phyloP scores from a whole-genome alignment of 2,329 filamentous ascomycete genomes.

The Colletotrichum noveboracense region DNA sequence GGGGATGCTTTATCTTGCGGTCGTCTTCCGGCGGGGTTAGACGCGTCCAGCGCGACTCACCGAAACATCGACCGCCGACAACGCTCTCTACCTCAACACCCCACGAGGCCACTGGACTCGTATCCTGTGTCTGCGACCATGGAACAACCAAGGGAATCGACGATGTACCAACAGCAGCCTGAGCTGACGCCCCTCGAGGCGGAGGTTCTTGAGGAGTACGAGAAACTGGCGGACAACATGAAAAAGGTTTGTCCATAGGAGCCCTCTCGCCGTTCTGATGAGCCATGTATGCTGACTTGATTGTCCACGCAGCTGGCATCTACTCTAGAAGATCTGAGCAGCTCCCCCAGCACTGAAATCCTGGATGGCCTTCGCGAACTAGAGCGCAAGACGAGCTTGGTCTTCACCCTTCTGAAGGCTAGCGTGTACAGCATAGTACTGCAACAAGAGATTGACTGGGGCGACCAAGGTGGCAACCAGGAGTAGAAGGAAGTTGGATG shows the following conservation, averaged over 20 bases:
- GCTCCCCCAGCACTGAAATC: slow-evolving; percentile 79
- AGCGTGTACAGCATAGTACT: slow-evolving; percentile 98
- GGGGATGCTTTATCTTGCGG: not conserved
- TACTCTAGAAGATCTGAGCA: slow-evolving; percentile 67
- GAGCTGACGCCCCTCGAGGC: slow-evolving; percentile 84
- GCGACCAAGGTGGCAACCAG: slow-evolving; percentile 48
- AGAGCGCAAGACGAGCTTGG: slow-evolving; percentile 92
- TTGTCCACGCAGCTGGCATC: slow-evolving; percentile 55
- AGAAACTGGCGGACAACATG: slow-evolving; percentile 85
- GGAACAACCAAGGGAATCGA: slow-evolving; percentile 16
- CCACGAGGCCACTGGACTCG: not conserved
- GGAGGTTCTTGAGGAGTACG: slow-evolving; percentile 94
- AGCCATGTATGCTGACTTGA: not conserved
- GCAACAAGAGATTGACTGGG: slow-evolving; percentile 92
- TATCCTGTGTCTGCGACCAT: not conserved
- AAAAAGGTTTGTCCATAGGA: slow-evolving; percentile 68
- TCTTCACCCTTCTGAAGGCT: slow-evolving; percentile 95
- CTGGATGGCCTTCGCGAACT: slow-evolving; percentile 85
- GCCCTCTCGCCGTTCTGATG: not conserved
- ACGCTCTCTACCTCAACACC: not conserved
- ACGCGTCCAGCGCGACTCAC: slow-evolving; percentile 18
- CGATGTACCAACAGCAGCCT: slow-evolving; percentile 44
- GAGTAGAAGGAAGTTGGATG: slow-evolving; percentile 27
- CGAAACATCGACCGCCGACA: not conserved
- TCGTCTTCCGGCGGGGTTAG: slow-evolving; percentile 6